phyloP scores from a whole-genome alignment of 139 green algal species.

The Chlorella sp. region DNA sequence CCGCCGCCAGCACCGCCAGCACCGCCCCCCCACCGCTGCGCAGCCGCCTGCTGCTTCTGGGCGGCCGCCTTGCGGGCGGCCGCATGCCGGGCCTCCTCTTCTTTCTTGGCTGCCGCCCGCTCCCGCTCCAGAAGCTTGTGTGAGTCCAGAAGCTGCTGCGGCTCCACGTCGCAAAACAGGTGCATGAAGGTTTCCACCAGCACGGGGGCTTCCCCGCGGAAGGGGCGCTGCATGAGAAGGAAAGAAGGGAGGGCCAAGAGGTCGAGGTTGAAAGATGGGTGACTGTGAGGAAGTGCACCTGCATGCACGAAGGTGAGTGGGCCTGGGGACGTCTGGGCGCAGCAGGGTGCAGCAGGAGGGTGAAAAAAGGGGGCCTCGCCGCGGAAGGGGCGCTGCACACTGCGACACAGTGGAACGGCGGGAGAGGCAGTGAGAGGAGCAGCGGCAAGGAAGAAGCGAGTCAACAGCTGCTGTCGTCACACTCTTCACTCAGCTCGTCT shows the following conservation, averaged over 20 bases:
- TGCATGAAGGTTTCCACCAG: conserved; percentile 79
- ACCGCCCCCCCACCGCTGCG: background rate
- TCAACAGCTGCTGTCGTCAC: no score
- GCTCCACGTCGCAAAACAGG: conserved; percentile 49
- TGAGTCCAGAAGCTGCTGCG: conserved; percentile 32
- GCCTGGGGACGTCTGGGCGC: no score
- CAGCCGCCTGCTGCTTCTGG: conserved; percentile 4
- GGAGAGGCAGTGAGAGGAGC: no score
- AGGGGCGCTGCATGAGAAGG: conserved; percentile 43
- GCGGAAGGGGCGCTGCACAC: no score
- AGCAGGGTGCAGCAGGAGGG: no score
- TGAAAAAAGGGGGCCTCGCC: no score
- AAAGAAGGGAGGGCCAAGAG: background rate
- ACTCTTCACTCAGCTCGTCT: no score
- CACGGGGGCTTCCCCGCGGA: conserved; percentile 68
- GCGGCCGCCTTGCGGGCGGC: background rate
- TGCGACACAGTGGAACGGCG: no score
- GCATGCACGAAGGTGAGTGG: background rate
- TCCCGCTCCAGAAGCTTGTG: background rate
- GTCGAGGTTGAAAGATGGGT: background rate
- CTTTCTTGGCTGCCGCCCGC: background rate
- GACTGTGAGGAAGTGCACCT: background rate
- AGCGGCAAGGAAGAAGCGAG: no score
- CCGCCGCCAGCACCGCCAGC: background rate
- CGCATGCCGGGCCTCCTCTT: conserved; percentile 15